Conservation (phyloP, 2,329 filamentous ascomycete species). For the Nemania sp. region DNA sequence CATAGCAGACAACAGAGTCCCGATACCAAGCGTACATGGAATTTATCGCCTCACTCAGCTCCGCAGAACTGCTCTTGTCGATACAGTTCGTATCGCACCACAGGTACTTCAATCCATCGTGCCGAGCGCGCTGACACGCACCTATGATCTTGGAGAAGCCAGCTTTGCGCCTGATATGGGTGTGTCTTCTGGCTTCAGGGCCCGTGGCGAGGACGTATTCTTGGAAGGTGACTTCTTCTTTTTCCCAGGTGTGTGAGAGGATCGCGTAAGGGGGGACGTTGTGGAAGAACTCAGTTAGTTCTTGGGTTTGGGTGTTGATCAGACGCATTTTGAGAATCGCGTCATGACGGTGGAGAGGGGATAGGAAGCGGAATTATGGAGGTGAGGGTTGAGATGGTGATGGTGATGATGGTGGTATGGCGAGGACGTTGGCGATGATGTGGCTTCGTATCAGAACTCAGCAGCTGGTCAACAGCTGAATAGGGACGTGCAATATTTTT, state of each 20-base stretch:
- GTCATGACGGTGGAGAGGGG: background rate
- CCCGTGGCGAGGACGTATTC: slow-evolving; percentile 24
- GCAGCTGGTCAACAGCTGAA: too few relatives aligned
- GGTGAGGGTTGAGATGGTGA: background rate
- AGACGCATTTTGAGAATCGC: slow-evolving; percentile 41
- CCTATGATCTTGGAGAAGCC: slow-evolving; percentile 43
- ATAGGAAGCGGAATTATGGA: background rate
- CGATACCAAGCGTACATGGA: slow-evolving; percentile 44
- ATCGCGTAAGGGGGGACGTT: slow-evolving; percentile 43
- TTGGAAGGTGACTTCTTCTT: slow-evolving; percentile 42
- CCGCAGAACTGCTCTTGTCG: slow-evolving; percentile 42
- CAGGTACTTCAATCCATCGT: slow-evolving; percentile 36
- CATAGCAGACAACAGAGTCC: slow-evolving; percentile 41
- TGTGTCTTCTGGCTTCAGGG: background rate
- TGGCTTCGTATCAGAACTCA: background rate
- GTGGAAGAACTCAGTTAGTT: slow-evolving; percentile 42
- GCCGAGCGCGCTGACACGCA: slow-evolving; percentile 37
- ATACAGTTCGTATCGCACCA: slow-evolving; percentile 48
- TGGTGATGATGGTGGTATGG: background rate
- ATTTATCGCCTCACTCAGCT: slow-evolving; percentile 45
- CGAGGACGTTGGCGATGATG: background rate
- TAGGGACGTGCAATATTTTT: background rate
- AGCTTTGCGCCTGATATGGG: slow-evolving; percentile 31
- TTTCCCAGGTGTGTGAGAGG: slow-evolving; percentile 46
- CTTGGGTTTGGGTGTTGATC: slow-evolving; percentile 42